Base-by-base conservation (phyloP, 805 yeast genomes). In the Ogataea populi-albae region DNA sequence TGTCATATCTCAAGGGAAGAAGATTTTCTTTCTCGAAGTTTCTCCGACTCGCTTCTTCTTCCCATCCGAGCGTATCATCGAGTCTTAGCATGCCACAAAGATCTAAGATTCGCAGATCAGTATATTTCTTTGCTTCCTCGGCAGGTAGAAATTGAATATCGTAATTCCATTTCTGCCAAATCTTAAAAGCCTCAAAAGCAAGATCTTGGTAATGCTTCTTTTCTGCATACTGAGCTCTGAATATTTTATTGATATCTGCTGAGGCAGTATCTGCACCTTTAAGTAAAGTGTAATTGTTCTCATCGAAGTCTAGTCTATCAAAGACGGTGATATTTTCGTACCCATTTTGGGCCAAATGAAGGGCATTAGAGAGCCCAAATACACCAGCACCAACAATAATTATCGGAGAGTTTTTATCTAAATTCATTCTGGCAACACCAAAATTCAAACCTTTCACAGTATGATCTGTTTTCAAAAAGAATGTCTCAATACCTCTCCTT, bases 381-480 rank as follows among this genome's bases (percentile, higher is more conserved):
- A 69, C 75, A 24, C 81, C 80, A 5, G 75, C 68, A n/a, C 81
- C 81, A 9, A 72, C 64, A 22, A 75, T 59, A 23, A 67, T 55
- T 23, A 72, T 62, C 2, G 40, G 32, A 5, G 52, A 45, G 14
- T 47, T 46, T 17, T 47, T 51, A 4, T 21, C 19, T 17, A 31
- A 21, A 12, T 30, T 17, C 35, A 37, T 40, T 19, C 11, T 30
- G 4, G n/a, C n/a, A n/a, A n/a, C n/a, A n/a, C n/a, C n/a, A n/a
- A n/a, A n/a, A n/a, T n/a, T n/a, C n/a, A n/a, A n/a, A n/a, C n/a
- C n/a, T n/a, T n/a, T n/a, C n/a, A n/a, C n/a, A n/a, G n/a, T n/a
- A n/a, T n/a, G n/a, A n/a, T n/a, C n/a, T n/a, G n/a, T n/a, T n/a
- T n/a, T n/a, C n/a, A n/a, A n/a, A 23, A n/a, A 17, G 35, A 27